phyloP scores from a whole-genome alignment of 352 stramenopile genomes.

The Vaucheria bursata region DNA sequence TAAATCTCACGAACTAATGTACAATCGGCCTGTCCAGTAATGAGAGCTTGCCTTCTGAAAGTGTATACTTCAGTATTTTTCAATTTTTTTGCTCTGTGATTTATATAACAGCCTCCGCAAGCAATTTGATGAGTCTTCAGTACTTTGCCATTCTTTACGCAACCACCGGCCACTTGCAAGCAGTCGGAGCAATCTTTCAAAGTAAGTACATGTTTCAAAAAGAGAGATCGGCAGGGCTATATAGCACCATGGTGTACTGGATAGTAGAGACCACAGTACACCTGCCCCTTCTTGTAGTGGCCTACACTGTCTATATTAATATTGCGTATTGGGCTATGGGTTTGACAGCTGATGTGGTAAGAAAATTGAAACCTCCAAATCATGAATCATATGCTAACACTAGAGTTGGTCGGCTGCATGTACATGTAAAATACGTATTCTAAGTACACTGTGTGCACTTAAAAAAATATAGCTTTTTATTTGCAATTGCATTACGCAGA shows the following conservation, averaged over 20 bases:
- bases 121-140: constrained; percentile 21
- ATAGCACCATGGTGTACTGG: constrained; percentile 33
- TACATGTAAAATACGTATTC: too few relatives aligned
- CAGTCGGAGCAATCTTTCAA: constrained; percentile 25
- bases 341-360: constrained; percentile 2
- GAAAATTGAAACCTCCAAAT: too few relatives aligned
- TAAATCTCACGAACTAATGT: too few relatives aligned
- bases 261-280: constrained; percentile 25
- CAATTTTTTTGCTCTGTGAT: too few relatives aligned
- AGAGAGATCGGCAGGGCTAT: constrained; percentile 24
- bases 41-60: too few relatives aligned
- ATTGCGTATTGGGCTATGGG: constrained; percentile 27
- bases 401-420: too few relatives aligned
- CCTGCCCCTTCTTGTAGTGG: constrained; percentile 20
- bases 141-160: constrained; percentile 37
- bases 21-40: too few relatives aligned
- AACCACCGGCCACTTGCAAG: constrained; percentile 31
- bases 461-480: too few relatives aligned
- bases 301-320: constrained; percentile 29
- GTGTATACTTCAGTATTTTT: too few relatives aligned
- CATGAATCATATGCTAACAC: too few relatives aligned
- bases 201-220: constrained; percentile 23
- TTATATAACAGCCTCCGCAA: neutral
- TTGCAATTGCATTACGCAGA: too few relatives aligned
- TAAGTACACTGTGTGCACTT: too few relatives aligned